Percentiles rank a stretch among this genome's conserved stretches.
phyloP scores from a whole-genome alignment of 1,284 basidiomycete genomes.

The Leccinum angustisporum region DNA sequence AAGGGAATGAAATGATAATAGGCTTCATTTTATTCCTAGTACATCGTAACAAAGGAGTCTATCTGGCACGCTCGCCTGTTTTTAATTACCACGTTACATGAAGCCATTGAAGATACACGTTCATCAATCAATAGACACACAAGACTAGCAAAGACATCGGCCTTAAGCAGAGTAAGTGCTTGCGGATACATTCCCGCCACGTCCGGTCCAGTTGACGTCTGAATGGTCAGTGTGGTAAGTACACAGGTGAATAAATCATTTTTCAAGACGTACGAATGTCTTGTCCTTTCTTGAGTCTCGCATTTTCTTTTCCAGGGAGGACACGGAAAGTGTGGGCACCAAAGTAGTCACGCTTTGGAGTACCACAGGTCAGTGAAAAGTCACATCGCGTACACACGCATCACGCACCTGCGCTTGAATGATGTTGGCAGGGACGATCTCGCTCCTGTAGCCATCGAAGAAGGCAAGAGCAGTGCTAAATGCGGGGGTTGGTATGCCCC shows the following conservation, averaged over 20 bases:
- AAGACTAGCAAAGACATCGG: not conserved
- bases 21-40: slow-evolving; percentile 12
- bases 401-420: slow-evolving; percentile 82
- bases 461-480: slow-evolving; percentile 97
- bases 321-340: slow-evolving; percentile 96
- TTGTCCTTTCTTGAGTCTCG: slow-evolving; percentile 74
- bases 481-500: slow-evolving; percentile 96
- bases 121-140: slow-evolving; percentile 22
- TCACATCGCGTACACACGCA: not conserved
- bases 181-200: slow-evolving; percentile 91
- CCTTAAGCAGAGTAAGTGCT: slow-evolving; percentile 87
- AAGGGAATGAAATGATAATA: not conserved
- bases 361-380: slow-evolving; percentile 34
- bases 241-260: slow-evolving; percentile 7
- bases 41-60: slow-evolving; percentile 8
- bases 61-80: slow-evolving; percentile 17
- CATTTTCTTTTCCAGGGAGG: slow-evolving; percentile 85
- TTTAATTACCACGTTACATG: slow-evolving; percentile 13
- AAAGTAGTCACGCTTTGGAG: slow-evolving; percentile 79
- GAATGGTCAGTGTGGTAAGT: slow-evolving; percentile 10
- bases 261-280: slow-evolving; percentile 76
- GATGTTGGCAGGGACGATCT: slow-evolving; percentile 91
- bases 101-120: not conserved
- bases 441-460: slow-evolving; percentile 97
- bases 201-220: slow-evolving; percentile 93